Conservation (phyloP, 805 yeast genomes). For the Ogataea sp. region DNA sequence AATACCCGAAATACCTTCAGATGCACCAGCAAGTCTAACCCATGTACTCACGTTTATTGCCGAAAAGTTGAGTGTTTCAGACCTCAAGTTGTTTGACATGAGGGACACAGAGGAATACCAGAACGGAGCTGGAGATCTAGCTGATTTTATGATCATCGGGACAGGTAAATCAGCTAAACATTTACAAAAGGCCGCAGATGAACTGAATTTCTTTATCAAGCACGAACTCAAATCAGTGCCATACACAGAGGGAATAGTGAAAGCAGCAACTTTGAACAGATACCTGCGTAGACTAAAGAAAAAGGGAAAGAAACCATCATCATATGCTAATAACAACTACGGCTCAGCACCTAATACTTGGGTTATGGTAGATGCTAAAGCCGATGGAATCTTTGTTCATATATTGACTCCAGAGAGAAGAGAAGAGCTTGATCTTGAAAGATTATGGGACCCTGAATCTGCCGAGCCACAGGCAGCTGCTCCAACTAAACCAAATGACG, state of each 20-base stretch:
- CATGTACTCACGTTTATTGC: slow-evolving; percentile 40
- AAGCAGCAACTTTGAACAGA: slow-evolving; percentile 44
- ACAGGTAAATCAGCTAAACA: slow-evolving; percentile 77
- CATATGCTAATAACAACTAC: slow-evolving; percentile 47
- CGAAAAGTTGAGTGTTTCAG: slow-evolving; percentile 55
- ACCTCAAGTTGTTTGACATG: slow-evolving; percentile 59
- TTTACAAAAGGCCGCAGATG: slow-evolving; percentile 58
- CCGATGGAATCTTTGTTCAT: slow-evolving; percentile 62
- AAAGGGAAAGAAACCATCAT: slow-evolving; percentile 46
- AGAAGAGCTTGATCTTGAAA: slow-evolving; percentile 59
- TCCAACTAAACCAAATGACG: slow-evolving; percentile 21
- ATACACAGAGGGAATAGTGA: slow-evolving; percentile 62
- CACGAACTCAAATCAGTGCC: slow-evolving; percentile 39
- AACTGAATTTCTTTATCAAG: slow-evolving; percentile 52
- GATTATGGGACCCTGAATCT: slow-evolving; percentile 50
- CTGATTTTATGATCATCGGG: slow-evolving; percentile 51
- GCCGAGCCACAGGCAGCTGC: slow-evolving; percentile 20
- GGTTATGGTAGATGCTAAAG: slow-evolving; percentile 68
- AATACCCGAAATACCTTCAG: slow-evolving; percentile 52
- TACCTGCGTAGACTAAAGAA: slow-evolving; percentile 43
- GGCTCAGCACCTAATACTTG: slow-evolving; percentile 63
- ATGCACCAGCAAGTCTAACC: slow-evolving; percentile 46
- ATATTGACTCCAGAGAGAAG: slow-evolving; percentile 67
- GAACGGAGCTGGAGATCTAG: slow-evolving; percentile 27
- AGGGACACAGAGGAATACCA: slow-evolving; percentile 23